These are phyloP conservation scores for Amaranthus hypochondriacus DNA, from an alignment of 148 eudicot genomes.

Conservation along the genomic window DNA sequence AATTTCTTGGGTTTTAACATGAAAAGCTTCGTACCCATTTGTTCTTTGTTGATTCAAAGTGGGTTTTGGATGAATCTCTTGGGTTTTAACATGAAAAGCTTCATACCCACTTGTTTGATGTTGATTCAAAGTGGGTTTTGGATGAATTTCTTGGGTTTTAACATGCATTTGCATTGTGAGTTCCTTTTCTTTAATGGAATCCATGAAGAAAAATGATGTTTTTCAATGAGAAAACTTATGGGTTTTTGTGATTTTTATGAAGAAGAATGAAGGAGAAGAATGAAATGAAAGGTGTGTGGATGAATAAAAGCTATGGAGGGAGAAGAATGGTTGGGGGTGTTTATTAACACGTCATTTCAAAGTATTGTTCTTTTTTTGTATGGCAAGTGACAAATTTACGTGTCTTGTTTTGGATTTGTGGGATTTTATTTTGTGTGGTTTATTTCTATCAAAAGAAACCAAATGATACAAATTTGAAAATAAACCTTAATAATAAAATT, in stretches of 20 bases:
- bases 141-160: conserved; percentile 8
- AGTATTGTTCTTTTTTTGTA: conserved; percentile 22
- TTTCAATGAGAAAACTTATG: background rate
- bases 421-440: conserved; percentile 41
- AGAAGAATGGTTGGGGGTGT: conserved; percentile 30
- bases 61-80: background rate
- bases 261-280: background rate
- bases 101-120: background rate
- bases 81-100: background rate
- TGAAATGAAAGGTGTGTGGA: conserved; percentile 12
- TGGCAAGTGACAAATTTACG: conserved; percentile 53
- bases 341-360: conserved; percentile 38
- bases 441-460: conserved; percentile 14
- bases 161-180: conserved; percentile 17
- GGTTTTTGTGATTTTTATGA: background rate
- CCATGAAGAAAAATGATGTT: background rate
- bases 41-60: background rate
- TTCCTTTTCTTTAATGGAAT: background rate
- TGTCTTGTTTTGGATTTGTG: conserved; percentile 29
- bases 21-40: background rate
- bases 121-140: background rate
- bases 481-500: background rate
- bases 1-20: background rate
- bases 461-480: background rate
- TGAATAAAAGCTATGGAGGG: background rate